Percentiles rank a stretch among this genome's conserved stretches.
Evolutionary conservation across 176 grass and related monocot genomes (phyloP).

Genomic region (Ensete glaucum): DNA sequence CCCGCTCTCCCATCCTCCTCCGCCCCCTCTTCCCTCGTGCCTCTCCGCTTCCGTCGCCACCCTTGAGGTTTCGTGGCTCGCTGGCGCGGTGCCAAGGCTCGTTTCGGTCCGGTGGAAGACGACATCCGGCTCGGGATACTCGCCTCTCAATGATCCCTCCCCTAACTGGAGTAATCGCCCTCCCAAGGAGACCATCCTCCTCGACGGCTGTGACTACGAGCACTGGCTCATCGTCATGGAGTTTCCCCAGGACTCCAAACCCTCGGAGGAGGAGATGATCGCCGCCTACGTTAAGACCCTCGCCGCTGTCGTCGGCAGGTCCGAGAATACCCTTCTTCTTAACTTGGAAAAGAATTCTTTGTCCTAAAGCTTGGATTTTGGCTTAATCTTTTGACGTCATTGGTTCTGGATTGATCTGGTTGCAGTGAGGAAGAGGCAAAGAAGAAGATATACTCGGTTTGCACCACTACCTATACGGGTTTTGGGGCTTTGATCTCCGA

Average conservation of each 20-base stretch:
- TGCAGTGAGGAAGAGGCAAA: conserved; percentile 92
- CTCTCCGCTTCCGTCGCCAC: conserved; percentile 1
- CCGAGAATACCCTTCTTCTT: background rate
- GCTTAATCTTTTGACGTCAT: background rate
- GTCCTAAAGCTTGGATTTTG: conserved; percentile 8
- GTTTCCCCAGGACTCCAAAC: conserved; percentile 55
- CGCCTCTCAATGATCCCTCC: conserved; percentile 70
- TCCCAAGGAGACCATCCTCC: conserved; percentile 88
- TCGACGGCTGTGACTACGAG: conserved; percentile 94
- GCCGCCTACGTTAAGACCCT: conserved; percentile 74
- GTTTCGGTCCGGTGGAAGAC: conserved; percentile 35
- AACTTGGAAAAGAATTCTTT: background rate
- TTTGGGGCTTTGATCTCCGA: conserved; percentile 90
- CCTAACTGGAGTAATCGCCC: conserved; percentile 94
- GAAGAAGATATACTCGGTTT: conserved; percentile 93
- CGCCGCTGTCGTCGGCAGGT: conserved; percentile 63
- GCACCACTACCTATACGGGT: conserved; percentile 71
- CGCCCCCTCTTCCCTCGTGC: conserved; percentile 20
- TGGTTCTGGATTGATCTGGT: background rate
- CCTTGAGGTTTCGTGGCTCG: background rate
- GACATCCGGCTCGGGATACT: conserved; percentile 43
- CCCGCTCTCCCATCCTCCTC: conserved; percentile 13
- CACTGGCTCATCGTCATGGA: conserved; percentile 97
- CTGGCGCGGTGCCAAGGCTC: background rate
- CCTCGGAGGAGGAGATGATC: conserved; percentile 78